phyloP scores from a whole-genome alignment of 345 rosid species.

The Lepidium sativum region DNA sequence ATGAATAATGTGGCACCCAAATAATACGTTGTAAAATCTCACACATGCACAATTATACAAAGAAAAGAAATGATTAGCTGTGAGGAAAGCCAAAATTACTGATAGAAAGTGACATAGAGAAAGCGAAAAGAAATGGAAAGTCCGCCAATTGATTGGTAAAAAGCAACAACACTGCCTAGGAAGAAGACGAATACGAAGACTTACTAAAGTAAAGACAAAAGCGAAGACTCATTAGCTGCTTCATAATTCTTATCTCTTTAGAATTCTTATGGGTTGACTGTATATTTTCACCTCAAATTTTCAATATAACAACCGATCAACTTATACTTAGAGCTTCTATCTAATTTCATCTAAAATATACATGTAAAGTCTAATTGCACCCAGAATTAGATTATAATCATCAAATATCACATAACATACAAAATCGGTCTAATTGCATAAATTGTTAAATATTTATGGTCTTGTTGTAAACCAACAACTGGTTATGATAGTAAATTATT shows the following conservation, averaged over 20 bases:
- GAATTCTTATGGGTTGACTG: neutral
- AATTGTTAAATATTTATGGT: too few species aligned
- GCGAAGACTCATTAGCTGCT: slow-evolving; percentile 2
- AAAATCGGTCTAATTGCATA: too few species aligned
- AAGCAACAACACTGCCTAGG: neutral
- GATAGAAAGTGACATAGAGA: neutral
- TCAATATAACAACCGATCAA: too few species aligned
- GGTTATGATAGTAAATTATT: too few species aligned
- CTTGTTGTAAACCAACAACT: too few species aligned
- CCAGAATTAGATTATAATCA: too few species aligned
- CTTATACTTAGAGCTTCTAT: too few species aligned
- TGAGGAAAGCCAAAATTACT: neutral
- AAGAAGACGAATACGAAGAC: neutral
- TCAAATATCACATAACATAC: too few species aligned
- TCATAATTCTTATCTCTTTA: neutral
- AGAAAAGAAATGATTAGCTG: too few species aligned
- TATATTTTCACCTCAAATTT: too few species aligned
- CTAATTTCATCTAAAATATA: too few species aligned
- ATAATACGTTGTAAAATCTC: neutral
- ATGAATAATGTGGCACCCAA: slow-evolving; percentile 11
- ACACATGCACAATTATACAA: neutral
- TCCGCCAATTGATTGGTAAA: neutral
- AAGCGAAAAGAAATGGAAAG: neutral
- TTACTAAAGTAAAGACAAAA: neutral
- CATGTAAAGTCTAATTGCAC: too few species aligned